These are phyloP conservation scores for Suillus variegatus DNA, from an alignment of 768 basidiomycete species.

Conservation along the genomic window DNA sequence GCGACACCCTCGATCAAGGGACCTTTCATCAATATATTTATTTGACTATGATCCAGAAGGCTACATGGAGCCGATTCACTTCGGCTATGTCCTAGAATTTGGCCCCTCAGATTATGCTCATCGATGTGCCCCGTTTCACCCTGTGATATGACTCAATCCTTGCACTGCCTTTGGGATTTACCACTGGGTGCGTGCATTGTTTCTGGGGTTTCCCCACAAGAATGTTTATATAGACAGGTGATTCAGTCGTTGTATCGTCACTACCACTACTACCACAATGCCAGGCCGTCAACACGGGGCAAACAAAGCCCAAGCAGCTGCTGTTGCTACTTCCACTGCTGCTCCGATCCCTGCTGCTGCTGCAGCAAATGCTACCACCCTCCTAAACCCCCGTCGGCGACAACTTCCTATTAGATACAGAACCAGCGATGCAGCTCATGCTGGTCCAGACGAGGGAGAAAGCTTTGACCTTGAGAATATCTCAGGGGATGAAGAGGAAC, in stretches of 20 bases:
- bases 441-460: neutral
- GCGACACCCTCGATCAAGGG: constrained; percentile 39
- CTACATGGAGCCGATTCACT: no score
- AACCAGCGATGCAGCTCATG: neutral
- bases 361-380: no score
- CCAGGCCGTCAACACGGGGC: neutral
- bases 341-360: no score
- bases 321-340: constrained; percentile 6
- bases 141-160: no score
- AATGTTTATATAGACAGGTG: neutral
- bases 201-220: neutral
- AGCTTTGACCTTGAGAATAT: neutral
- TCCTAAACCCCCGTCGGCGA: neutral
- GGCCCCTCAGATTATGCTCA: no score
- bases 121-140: no score
- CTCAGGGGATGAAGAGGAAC: neutral
- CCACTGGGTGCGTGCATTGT: neutral
- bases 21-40: no score
- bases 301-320: neutral
- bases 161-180: no score
- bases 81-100: no score
- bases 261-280: neutral
- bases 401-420: neutral
- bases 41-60: no score
- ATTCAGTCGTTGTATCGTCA: neutral